A percentile compares a stretch with the other conserved stretches of the same genome.
phyloP scores from a whole-genome alignment of 345 rosid species.

The Boechera retrofracta region DNA sequence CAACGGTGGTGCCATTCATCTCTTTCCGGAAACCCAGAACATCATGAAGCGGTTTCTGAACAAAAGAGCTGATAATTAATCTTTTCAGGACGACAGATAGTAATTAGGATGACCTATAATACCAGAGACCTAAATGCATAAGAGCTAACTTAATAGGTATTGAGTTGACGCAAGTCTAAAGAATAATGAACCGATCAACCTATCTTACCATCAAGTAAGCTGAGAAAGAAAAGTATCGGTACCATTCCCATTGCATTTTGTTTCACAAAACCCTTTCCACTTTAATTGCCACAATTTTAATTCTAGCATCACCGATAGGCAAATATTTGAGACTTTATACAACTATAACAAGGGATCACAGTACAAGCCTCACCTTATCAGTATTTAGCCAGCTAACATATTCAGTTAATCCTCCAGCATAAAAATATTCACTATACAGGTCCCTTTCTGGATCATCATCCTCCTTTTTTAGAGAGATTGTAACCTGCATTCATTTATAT shows the following conservation, averaged over 20 bases:
- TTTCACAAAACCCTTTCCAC: constrained; percentile 16
- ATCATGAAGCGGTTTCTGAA: constrained; percentile 83
- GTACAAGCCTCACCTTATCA: constrained; percentile 67
- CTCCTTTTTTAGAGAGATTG: constrained; percentile 68
- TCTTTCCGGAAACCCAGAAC: constrained; percentile 79
- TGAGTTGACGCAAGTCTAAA: constrained; percentile 8
- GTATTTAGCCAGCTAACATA: constrained; percentile 89
- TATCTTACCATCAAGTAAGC: constrained; percentile 26
- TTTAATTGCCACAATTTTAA: background rate
- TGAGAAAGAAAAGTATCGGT: constrained; percentile 15
- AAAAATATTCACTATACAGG: constrained; percentile 69
- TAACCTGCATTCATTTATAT: constrained; percentile 60
- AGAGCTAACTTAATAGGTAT: constrained; percentile 26
- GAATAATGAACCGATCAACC: constrained; percentile 22
- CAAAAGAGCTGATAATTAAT: constrained; percentile 42
- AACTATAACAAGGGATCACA: constrained; percentile 22
- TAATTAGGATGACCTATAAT: constrained; percentile 17
- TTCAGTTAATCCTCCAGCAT: constrained; percentile 86
- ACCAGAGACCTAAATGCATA: constrained; percentile 9
- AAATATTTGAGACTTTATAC: constrained; percentile 23
- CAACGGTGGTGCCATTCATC: constrained; percentile 66
- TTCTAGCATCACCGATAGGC: constrained; percentile 1
- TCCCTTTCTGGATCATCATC: constrained; percentile 62
- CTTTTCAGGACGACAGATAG: constrained; percentile 24
- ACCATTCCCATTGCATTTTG: constrained; percentile 19